Base-by-base conservation (phyloP, 208 protist genomes). In the Herpetomonas samuelpessoai region DNA sequence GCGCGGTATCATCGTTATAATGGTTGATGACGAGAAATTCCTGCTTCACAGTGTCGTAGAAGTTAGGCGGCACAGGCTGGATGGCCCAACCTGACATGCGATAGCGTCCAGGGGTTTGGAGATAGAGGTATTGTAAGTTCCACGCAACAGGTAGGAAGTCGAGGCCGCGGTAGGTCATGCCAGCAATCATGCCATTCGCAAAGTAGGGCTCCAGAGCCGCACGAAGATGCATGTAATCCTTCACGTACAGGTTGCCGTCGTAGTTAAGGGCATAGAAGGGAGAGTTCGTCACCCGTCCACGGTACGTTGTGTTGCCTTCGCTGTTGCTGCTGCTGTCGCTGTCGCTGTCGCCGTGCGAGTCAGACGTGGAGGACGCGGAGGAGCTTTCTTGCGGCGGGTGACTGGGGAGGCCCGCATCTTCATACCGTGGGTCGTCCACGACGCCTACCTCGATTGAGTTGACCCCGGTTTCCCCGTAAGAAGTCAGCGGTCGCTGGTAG, bases 51-150 rank as follows among this genome's bases (percentile, higher is more conserved):
- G 71, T 72, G 18, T 72, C 60, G 47, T 64, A 79, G 48, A 57
- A 74, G 62, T 76, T 71, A 14, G 77, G 72, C 28, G 77, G 52
- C 19, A 83, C 46, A 3, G 65, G 65, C 46, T 44, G 19, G 48
- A 83, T 3, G 51, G 35, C 19, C 1, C 24, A 41, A 19, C 14
- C 2, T 7, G 22, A 30, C 18, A 7, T n/a, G 45, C 39, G 3
- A 51, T 55, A 65, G 41, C 73, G 41, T 16, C 73, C 73, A 22
- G 35, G 39, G 0, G 68, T 53, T 19, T 19, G 30, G 18, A 41
- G 6, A 14, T 41, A 41, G 9, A 41, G 35, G 35, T 41, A 41
- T 14, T 41, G 35, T 14, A 41, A 14, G 35, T 41, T 41, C 35
- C 35, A 65, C 12, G 54, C 35, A 41, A 41, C 14, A 14, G 35